These are phyloP conservation scores for Oropetium thomaeum DNA, from an alignment of 176 grass and related monocot species.

Conservation along the genomic window DNA sequence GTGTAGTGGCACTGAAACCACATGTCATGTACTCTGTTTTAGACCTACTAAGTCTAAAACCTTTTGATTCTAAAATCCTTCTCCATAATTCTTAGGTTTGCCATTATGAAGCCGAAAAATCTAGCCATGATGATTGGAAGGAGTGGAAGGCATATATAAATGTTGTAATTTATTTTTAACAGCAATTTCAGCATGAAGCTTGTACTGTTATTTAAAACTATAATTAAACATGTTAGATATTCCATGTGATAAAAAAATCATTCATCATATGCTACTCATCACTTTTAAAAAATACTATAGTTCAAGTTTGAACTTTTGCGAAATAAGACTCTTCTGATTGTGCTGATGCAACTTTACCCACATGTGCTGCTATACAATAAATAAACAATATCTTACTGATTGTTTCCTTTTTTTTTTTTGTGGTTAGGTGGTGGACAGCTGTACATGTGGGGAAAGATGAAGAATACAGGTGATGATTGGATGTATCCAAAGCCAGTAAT, in stretches of 20 bases:
- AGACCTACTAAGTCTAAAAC: too few relatives aligned
- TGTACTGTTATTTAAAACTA: neutral
- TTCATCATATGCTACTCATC: neutral
- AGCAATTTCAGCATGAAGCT: neutral
- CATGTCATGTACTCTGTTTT: too few relatives aligned
- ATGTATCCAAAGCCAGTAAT: conserved; percentile 98
- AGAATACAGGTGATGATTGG: conserved; percentile 91
- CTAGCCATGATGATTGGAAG: too few relatives aligned
- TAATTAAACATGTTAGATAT: neutral
- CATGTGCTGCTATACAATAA: neutral
- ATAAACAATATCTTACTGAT: neutral
- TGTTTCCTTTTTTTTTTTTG: conserved; percentile 17
- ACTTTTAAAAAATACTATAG: neutral
- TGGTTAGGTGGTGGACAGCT: conserved; percentile 75
- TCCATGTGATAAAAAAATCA: neutral
- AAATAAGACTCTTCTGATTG: too few relatives aligned
- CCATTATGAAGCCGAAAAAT: too few relatives aligned
- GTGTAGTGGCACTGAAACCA: too few relatives aligned
- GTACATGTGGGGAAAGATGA: conserved; percentile 99
- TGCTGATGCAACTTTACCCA: too few relatives aligned
- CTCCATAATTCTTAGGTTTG: too few relatives aligned
- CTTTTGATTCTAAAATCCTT: too few relatives aligned
- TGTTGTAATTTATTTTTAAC: neutral
- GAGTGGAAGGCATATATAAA: too few relatives aligned
- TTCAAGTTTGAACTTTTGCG: too few relatives aligned